Base-by-base conservation (phyloP, 768 basidiomycete species). In the Boletus speciosus region DNA sequence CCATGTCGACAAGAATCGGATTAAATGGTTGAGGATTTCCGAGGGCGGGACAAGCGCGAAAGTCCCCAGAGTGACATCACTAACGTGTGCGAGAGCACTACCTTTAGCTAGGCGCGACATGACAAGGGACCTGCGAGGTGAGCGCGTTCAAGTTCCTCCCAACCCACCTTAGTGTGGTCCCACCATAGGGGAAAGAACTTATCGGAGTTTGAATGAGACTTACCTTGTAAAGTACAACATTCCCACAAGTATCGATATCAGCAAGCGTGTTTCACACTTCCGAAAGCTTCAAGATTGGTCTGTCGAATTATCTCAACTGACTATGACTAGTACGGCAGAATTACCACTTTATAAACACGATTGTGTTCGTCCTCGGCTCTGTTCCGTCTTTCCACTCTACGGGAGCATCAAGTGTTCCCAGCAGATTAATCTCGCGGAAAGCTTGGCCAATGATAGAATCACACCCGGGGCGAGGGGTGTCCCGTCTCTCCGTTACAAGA, bases 1-100 rank as follows among this genome's bases (percentile, higher is more conserved):
- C 88, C 88, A 92, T 62, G 90, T 89, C 51, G 86, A 83, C 49
- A 93, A 74, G 65, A 83, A 91, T 63, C 88, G 76, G 37, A 90
- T 77, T 9, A 90, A 75, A 68, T 90, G 90, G 62, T 90, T 78
- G 41, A 93, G 67, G 6, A 78, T 82, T 57, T 83, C 76, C 7
- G 86, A 86, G 1, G 82, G 77, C 25, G 80, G 80, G 10, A 88
- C 69, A 32, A 67, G 66, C 29, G 80, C 70, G 64, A 89, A 90
- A 19, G 76, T 76, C 1, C 90, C 90, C 6, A 92, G 70, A 21
- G 86, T 76, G 7, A 72, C 43, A 69, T 91, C 86, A 55, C 80
- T 83, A n/a, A 88, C 58, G 37, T 77, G 78, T 14, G 78, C 71
- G 19, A 82, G 59, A 36, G 77, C 75, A 23, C 77, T 64, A 9